Evolutionary conservation across 257 asterid species (phyloP).

Genomic region (Ophiorrhiza pumila): DNA sequence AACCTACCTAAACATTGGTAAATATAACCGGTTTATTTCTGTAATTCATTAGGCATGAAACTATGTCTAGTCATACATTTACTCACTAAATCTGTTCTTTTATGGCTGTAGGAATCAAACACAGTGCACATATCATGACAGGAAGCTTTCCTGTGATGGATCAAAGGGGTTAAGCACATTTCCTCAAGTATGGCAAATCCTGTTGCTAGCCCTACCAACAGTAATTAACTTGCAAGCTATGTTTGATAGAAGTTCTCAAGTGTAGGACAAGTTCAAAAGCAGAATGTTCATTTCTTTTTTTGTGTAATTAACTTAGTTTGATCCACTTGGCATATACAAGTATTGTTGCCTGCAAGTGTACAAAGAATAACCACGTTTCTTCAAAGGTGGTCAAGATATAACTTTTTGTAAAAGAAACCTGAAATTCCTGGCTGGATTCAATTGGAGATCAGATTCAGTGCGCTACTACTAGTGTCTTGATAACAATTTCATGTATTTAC

Average conservation of each 20-base stretch:
- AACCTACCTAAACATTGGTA: not conserved
- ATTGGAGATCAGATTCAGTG: not conserved
- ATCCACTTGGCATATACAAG: not conserved
- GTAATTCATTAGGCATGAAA: not conserved
- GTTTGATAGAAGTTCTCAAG: constrained; percentile 11
- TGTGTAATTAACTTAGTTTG: not conserved
- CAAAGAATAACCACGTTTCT: not conserved
- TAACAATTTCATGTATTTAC: not conserved
- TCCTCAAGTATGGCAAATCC: constrained; percentile 25
- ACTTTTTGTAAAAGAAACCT: not conserved
- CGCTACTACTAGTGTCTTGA: not conserved
- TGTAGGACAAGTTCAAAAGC: not conserved
- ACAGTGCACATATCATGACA: constrained; percentile 51
- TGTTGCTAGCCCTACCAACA: constrained; percentile 28
- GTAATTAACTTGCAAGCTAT: constrained; percentile 23
- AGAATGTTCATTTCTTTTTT: not conserved
- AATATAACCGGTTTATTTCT: not conserved
- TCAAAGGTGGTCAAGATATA: not conserved
- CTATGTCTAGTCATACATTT: not conserved
- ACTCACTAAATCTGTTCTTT: constrained; percentile 4
- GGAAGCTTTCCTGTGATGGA: constrained; percentile 40
- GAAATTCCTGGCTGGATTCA: not conserved
- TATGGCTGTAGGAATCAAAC: constrained; percentile 48
- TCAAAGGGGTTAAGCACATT: constrained; percentile 24
- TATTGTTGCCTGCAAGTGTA: not conserved